phyloP scores from a whole-genome alignment of 306 rosid species.

The Abrus precatorius region DNA sequence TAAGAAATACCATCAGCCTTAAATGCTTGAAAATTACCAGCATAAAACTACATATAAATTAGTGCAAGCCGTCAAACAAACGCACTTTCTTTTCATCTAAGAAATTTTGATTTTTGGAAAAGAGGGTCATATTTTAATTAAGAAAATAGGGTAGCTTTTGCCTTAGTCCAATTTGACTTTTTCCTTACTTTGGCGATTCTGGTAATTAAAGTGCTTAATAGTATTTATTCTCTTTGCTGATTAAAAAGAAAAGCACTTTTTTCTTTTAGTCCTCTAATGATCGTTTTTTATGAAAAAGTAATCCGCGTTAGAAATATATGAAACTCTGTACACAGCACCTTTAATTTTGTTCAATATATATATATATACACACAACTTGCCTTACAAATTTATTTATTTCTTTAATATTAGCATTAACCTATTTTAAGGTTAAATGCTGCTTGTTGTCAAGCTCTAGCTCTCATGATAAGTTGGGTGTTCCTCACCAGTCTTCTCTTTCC shows the following conservation, averaged over 20 bases:
- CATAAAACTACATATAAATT: conserved; percentile 25
- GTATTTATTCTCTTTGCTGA: not conserved
- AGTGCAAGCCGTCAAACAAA: conserved; percentile 26
- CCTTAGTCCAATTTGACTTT: conserved; percentile 28
- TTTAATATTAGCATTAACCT: not conserved
- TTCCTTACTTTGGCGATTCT: conserved; percentile 22
- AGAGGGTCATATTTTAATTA: not conserved
- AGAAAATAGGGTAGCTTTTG: not conserved
- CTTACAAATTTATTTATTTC: not conserved
- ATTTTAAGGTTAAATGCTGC: not conserved
- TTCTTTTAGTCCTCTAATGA: not conserved
- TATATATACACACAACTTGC: not conserved
- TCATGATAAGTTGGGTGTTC: not conserved
- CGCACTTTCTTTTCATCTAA: conserved; percentile 4
- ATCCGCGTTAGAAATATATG: not conserved
- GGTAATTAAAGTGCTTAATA: not conserved
- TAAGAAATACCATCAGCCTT: not conserved
- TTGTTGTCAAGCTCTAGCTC: conserved; percentile 11
- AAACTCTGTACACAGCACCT: not conserved
- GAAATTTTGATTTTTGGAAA: not conserved
- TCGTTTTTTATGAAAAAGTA: not conserved
- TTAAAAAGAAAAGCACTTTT: too few species aligned
- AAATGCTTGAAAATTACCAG: conserved; percentile 31
- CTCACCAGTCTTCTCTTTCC: not conserved
- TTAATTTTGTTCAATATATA: not conserved